These are phyloP conservation scores for Phragmites australis DNA, from an alignment of 176 grass and related monocot species.

Conservation along the genomic window DNA sequence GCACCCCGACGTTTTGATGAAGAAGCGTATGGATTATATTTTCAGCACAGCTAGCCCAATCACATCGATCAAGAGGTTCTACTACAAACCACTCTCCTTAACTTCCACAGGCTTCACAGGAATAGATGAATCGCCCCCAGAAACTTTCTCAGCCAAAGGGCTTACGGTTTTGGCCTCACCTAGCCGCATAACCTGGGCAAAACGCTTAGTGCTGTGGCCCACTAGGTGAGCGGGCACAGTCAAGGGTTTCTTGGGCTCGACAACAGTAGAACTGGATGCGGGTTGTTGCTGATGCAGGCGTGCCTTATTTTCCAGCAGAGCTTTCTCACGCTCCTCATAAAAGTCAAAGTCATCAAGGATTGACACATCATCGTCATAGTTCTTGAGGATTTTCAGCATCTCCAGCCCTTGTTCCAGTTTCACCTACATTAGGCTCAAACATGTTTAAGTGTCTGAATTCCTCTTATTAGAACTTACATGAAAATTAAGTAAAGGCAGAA, in stretches of 20 bases:
- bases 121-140: constrained; percentile 20
- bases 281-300: constrained; percentile 49
- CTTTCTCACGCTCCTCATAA: constrained; percentile 74
- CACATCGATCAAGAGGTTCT: neutral
- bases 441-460: neutral
- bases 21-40: constrained; percentile 30
- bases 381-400: constrained; percentile 67
- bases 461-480: constrained; percentile 1
- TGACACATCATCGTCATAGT: constrained; percentile 56
- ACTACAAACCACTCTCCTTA: constrained; percentile 27
- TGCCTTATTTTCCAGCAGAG: constrained; percentile 64
- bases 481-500: constrained; percentile 6
- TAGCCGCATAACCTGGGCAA: constrained; percentile 54
- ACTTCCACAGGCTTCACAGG: constrained; percentile 29
- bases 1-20: constrained; percentile 29
- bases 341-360: constrained; percentile 79
- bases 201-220: constrained; percentile 59
- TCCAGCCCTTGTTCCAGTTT: constrained; percentile 76
- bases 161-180: constrained; percentile 46
- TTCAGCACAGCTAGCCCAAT: constrained; percentile 19
- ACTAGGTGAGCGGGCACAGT: constrained; percentile 41
- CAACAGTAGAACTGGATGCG: constrained; percentile 28
- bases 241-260: constrained; percentile 50
- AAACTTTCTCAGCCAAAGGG: constrained; percentile 31
- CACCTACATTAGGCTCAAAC: constrained; percentile 40